phyloP scores from a whole-genome alignment of 2,329 filamentous ascomycete genomes.

The Pseudocercospora fuligena region DNA sequence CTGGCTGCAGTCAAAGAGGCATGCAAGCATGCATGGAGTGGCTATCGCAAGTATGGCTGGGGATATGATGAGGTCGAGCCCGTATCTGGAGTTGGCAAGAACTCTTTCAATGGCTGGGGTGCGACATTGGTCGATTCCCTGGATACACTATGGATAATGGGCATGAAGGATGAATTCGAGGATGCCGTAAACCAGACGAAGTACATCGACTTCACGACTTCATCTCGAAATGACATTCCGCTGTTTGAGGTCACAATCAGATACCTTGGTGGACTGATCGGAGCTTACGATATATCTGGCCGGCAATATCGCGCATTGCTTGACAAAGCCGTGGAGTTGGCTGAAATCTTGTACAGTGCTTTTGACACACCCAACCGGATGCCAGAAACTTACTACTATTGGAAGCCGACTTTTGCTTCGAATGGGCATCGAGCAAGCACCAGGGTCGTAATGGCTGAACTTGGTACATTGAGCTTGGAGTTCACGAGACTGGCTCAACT shows the following conservation, averaged over 20 bases:
- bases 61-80: constrained; percentile 85
- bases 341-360: constrained; percentile 77
- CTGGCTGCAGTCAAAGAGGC: constrained; percentile 72
- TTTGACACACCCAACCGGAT: constrained; percentile 95
- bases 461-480: constrained; percentile 82
- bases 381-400: constrained; percentile 80
- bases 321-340: constrained; percentile 78
- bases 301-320: constrained; percentile 69
- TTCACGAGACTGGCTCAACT: constrained; percentile 89
- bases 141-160: constrained; percentile 89
- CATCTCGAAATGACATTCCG: constrained; percentile 71
- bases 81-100: constrained; percentile 67
- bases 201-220: constrained; percentile 82
- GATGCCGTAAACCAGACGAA: constrained; percentile 72
- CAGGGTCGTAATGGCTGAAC: constrained; percentile 66
- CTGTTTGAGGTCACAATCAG: constrained; percentile 92
- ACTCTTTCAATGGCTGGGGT: constrained; percentile 91
- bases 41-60: constrained; percentile 81
- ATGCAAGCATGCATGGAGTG: constrained; percentile 78
- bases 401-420: constrained; percentile 68
- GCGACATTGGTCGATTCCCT: constrained; percentile 82
- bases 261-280: constrained; percentile 83
- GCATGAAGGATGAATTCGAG: constrained; percentile 76
- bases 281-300: constrained; percentile 84
- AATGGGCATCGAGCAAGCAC: constrained; percentile 66